phyloP scores from a whole-genome alignment of 805 yeast genomes.

The Myxozyma sirexii region DNA sequence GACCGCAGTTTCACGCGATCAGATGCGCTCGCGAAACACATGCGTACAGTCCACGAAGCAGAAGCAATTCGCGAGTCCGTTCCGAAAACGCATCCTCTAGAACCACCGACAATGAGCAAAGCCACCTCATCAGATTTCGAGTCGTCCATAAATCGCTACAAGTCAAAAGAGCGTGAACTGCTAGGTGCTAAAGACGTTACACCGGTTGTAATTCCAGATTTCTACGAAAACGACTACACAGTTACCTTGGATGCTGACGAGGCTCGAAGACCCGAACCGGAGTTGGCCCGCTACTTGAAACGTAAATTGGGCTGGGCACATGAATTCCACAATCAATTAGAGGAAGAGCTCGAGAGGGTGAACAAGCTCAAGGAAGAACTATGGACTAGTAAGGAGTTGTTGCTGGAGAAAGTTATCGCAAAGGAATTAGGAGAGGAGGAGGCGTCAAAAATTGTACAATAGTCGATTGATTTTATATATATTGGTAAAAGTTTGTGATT shows the following conservation, averaged over 20 bases:
- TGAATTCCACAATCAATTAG: constrained; percentile 37
- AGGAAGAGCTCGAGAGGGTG: constrained; percentile 34
- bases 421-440: constrained; percentile 36
- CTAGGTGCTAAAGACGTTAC: neutral
- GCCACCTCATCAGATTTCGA: constrained; percentile 14
- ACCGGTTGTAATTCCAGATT: constrained; percentile 3
- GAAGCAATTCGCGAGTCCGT: constrained; percentile 25
- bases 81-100: constrained; percentile 12
- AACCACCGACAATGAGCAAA: constrained; percentile 16
- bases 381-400: constrained; percentile 44
- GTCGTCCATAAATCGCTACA: constrained; percentile 1
- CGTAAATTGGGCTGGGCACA: constrained; percentile 42
- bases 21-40: constrained; percentile 66
- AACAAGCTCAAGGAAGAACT: constrained; percentile 32
- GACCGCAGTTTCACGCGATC: constrained; percentile 59
- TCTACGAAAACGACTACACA: constrained; percentile 1
- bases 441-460: constrained; percentile 28
- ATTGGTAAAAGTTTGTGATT: neutral
- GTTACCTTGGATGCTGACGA: constrained; percentile 31
- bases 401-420: constrained; percentile 40
- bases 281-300: constrained; percentile 34
- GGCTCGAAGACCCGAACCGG: constrained; percentile 14
- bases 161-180: constrained; percentile 1
- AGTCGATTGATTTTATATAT: neutral
- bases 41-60: constrained; percentile 60